Percentiles rank a stretch among this genome's conserved stretches.
Evolutionary conservation across 2,329 filamentous ascomycete genomes (phyloP).

Genomic region (Alternaria arbusti): DNA sequence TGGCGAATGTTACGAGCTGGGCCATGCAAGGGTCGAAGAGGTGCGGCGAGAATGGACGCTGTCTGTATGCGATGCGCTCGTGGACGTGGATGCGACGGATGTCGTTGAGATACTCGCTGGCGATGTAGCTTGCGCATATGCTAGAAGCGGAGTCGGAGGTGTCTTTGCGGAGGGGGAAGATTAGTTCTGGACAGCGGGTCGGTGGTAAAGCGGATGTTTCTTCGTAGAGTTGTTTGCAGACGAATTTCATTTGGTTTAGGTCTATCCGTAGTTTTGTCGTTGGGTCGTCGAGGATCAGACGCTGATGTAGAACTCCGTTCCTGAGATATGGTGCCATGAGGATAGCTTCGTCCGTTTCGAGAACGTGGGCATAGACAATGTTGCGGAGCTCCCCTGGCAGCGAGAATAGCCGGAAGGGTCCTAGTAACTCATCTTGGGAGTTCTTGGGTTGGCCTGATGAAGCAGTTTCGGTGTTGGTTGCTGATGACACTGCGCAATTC

Average conservation of each 20-base stretch:
- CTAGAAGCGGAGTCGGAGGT: background rate
- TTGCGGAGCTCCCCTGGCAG: background rate
- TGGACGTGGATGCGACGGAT: background rate
- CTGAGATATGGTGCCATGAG: background rate
- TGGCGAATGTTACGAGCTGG: background rate
- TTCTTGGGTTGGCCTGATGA: background rate
- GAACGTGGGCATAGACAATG: background rate
- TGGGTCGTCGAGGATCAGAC: background rate
- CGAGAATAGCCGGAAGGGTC: background rate
- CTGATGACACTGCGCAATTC: background rate
- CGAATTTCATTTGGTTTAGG: background rate
- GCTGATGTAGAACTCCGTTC: background rate
- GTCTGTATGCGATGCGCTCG: background rate
- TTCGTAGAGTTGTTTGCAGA: background rate
- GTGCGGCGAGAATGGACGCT: background rate
- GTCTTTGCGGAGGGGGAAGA: background rate
- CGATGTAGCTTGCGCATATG: background rate
- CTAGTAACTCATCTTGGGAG: background rate
- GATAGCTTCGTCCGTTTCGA: background rate
- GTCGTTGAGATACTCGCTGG: accelerated
- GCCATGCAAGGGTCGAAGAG: background rate
- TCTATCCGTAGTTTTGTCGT: accelerated
- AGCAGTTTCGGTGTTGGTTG: background rate
- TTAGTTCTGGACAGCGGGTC: background rate
- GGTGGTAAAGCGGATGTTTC: background rate